phyloP scores from a whole-genome alignment of 169 alveolate species.

The Babesia bovis region DNA sequence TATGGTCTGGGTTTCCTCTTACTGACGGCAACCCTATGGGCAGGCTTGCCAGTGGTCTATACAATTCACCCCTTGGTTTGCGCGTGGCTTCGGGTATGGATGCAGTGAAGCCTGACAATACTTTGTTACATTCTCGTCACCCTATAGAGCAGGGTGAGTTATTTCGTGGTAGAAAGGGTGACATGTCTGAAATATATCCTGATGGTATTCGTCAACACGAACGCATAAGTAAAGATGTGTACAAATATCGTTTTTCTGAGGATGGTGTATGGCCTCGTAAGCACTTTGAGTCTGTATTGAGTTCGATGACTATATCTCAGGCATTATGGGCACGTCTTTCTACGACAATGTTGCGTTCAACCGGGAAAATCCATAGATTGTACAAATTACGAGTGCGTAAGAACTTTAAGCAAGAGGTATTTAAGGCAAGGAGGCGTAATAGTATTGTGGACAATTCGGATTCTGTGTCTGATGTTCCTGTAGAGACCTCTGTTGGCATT shows the following conservation, averaged over 20 bases:
- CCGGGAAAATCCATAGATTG: slow-evolving; percentile 52
- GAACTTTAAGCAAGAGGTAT: slow-evolving; percentile 44
- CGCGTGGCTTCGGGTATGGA: slow-evolving; percentile 25
- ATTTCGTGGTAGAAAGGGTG: slow-evolving; percentile 62
- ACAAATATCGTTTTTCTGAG: slow-evolving; percentile 28
- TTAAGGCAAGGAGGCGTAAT: slow-evolving; percentile 16
- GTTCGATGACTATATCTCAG: slow-evolving; percentile 41
- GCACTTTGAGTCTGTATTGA: slow-evolving; percentile 45
- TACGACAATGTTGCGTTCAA: slow-evolving; percentile 55
- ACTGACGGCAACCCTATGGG: slow-evolving; percentile 64
- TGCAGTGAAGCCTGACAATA: slow-evolving; percentile 48
- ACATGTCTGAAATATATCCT: slow-evolving; percentile 26
- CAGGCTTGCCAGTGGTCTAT: slow-evolving; percentile 63
- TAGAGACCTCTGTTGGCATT: slow-evolving; percentile 51
- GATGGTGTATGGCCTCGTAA: slow-evolving; percentile 66
- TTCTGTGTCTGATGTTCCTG: slow-evolving; percentile 30
- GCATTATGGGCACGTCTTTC: slow-evolving; percentile 68
- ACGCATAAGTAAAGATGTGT: slow-evolving; percentile 28
- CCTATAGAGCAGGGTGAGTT: slow-evolving; percentile 55
- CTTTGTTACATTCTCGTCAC: slow-evolving; percentile 31
- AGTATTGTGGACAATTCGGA: slow-evolving; percentile 1
- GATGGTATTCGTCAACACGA: slow-evolving; percentile 37
- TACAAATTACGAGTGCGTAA: slow-evolving; percentile 51
- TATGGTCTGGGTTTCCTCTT: slow-evolving; percentile 47
- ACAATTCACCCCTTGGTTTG: slow-evolving; percentile 3